These are phyloP conservation scores for Hemileia vastatrix DNA, from an alignment of 1,284 basidiomycete species.

Conservation along the genomic window DNA sequence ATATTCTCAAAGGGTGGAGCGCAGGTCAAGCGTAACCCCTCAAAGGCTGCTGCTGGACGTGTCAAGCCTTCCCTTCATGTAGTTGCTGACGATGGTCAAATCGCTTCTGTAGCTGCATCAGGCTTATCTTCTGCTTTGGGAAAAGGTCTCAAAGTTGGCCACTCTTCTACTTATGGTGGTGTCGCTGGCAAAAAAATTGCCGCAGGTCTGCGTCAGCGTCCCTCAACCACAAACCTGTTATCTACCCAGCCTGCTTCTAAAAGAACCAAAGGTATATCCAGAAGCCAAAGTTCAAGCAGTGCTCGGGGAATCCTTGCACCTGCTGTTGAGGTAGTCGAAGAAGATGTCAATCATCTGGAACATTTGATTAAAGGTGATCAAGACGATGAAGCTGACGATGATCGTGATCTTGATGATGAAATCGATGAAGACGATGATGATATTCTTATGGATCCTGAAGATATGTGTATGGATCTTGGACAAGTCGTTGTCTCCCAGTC, in stretches of 20 bases:
- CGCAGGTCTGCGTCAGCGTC: background rate
- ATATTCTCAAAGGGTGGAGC: background rate
- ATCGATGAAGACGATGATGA: background rate
- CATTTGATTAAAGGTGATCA: too few species aligned
- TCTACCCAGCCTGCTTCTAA: background rate
- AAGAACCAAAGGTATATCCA: background rate
- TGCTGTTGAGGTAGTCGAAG: background rate
- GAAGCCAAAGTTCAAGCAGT: background rate
- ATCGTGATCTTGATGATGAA: background rate
- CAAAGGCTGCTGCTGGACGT: slow-evolving; percentile 6
- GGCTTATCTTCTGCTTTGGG: background rate
- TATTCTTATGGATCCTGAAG: background rate
- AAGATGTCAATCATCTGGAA: too few species aligned
- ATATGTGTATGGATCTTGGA: too few species aligned
- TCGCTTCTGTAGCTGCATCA: slow-evolving; percentile 10
- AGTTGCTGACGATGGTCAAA: background rate
- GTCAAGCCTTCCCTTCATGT: slow-evolving; percentile 5
- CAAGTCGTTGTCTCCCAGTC: background rate
- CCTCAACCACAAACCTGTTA: slow-evolving; percentile 1
- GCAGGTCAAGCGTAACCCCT: slow-evolving; percentile 8
- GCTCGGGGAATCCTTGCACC: slow-evolving; percentile 4
- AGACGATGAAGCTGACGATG: too few species aligned
- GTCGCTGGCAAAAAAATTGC: slow-evolving; percentile 21
- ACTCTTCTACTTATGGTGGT: slow-evolving; percentile 23
- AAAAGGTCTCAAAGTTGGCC: slow-evolving; percentile 7